Base-by-base conservation (phyloP, 805 yeast genomes). In the Jamesozyma hellenica region DNA sequence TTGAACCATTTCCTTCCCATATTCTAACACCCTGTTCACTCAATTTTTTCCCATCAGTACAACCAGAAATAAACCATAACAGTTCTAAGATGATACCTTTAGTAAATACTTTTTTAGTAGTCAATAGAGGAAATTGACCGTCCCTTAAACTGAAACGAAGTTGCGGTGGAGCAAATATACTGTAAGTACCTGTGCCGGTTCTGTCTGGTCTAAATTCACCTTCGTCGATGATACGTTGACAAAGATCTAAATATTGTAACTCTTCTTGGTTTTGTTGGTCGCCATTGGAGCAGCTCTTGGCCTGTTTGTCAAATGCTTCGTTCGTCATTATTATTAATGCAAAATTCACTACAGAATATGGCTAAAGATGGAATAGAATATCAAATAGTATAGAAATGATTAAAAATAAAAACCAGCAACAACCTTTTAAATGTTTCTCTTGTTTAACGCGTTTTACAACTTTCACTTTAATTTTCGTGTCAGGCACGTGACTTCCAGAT, bases 1-100 rank as follows among this genome's bases (percentile, higher is more conserved):
- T 70, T 28, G 95, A 83, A 10, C 97, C 98, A 59, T 92, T 92
- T 14, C 98, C 98, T 60, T 92, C 98, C 99, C 99, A 92, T 41
- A 92, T 92, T 55, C 78, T 88, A n/a, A 92, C 94, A 28, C 95
- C 95, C 49, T 80, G 74, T 3, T 80, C 94, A 13, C 80, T 66
- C 32, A 92, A 66, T 46, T 72, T 68, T 48, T 80, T 82, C 28
- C 92, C 94, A 57, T 90, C 94, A 0, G 99, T 92, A 46, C 79
- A 75, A 1, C 97, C 98, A 4, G 76, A 68, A 8, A 92, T 72
- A 55, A 92, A 92, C 99, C 99, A 92, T 12, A 92, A 68, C 25
- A 92, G 68, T 59, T 92, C 99, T 47, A 85, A 77, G 27, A 90
- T 74, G 33, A 92, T 86, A 9, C 88, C 98, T 47, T 82, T 80